Conservation (phyloP, 371 early-diverging fungal species). For the Mortierella polycephala region DNA sequence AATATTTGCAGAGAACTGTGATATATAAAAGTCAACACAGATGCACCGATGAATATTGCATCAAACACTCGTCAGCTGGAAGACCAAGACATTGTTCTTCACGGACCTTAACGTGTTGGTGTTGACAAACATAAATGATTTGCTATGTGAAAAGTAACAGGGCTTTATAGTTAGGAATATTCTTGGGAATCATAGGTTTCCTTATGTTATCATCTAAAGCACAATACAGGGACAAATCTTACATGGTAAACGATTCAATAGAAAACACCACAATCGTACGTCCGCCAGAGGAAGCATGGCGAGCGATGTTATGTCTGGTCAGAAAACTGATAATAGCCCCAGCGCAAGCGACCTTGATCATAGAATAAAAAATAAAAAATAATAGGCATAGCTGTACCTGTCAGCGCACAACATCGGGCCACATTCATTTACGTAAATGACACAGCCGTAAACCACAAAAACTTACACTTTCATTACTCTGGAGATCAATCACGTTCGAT, state of each 20-base stretch:
- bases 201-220: too few relatives aligned
- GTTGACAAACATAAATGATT: constrained; percentile 64
- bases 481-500: constrained; percentile 64
- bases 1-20: constrained; percentile 76
- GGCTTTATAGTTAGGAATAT: neutral
- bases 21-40: neutral
- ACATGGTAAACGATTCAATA: constrained; percentile 43
- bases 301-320: constrained; percentile 33
- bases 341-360: constrained; percentile 68
- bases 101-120: constrained; percentile 64
- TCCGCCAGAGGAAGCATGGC: constrained; percentile 26
- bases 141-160: constrained; percentile 26
- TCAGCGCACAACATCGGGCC: neutral
- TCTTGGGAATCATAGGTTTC: neutral
- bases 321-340: constrained; percentile 70
- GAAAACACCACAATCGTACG: constrained; percentile 19
- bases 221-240: constrained; percentile 9
- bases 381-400: neutral
- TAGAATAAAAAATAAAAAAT: neutral
- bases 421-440: neutral
- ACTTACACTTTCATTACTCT: constrained; percentile 61
- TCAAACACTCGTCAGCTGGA: neutral
- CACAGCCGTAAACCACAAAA: neutral
- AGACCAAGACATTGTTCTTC: neutral
- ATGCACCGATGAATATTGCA: neutral